Evolutionary conservation across 768 basidiomycete species (phyloP).

Genomic region (Rickenella mellea): DNA sequence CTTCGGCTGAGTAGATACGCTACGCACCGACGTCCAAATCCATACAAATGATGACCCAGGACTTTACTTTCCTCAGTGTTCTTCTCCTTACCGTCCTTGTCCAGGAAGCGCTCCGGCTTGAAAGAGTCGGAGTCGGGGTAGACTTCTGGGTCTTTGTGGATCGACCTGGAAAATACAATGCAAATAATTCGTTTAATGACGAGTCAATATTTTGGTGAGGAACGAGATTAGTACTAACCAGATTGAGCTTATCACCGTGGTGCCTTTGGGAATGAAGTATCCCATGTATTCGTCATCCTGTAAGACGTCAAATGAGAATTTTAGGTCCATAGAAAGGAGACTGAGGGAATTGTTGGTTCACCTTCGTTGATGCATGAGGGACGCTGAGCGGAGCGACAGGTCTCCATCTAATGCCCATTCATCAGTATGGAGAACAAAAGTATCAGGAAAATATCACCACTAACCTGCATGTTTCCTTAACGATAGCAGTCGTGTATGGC

Average conservation of each 20-base stretch:
- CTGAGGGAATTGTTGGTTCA: too few species aligned
- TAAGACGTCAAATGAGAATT: too few species aligned
- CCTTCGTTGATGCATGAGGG: conserved; percentile 19
- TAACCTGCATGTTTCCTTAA: conserved; percentile 10
- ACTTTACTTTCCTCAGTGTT: too few species aligned
- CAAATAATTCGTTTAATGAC: too few species aligned
- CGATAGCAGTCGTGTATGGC: conserved; percentile 9
- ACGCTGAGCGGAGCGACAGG: conserved; percentile 14
- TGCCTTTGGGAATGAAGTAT: conserved; percentile 18
- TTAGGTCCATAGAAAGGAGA: too few species aligned
- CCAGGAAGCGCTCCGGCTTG: conserved; percentile 10
- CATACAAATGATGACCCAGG: conserved; percentile 13
- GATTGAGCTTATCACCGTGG: not conserved
- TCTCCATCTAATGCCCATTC: conserved; percentile 6
- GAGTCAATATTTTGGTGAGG: too few species aligned
- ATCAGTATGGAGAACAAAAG: too few species aligned
- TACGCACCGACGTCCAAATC: conserved; percentile 15
- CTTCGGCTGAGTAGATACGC: too few species aligned
- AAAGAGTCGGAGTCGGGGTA: conserved; percentile 11
- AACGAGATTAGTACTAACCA: conserved; percentile 1
- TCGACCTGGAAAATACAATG: too few species aligned
- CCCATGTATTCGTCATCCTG: conserved; percentile 24
- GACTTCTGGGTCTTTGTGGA: conserved; percentile 13
- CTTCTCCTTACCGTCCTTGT: conserved; percentile 11
- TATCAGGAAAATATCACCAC: too few species aligned